Evolutionary conservation across 441 rosid genomes (phyloP).

Genomic region (Gossypium gossypioides): DNA sequence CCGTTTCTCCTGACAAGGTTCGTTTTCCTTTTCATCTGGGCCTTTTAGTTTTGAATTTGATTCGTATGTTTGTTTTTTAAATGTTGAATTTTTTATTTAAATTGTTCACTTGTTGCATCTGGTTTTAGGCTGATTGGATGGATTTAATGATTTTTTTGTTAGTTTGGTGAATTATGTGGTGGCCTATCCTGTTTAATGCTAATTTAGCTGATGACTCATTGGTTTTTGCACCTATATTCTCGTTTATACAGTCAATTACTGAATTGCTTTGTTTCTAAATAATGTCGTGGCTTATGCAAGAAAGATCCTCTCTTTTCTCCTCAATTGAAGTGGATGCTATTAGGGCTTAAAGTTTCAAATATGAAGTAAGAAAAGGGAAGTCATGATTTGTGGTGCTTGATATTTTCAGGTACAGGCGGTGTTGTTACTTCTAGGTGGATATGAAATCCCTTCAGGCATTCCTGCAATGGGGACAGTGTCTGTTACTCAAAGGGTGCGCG

Average conservation of each 20-base stretch:
- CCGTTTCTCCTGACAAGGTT: constrained; percentile 26
- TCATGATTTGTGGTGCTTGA: neutral
- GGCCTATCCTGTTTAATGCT: neutral
- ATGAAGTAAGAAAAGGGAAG: neutral
- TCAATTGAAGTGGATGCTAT: neutral
- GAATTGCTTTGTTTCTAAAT: neutral
- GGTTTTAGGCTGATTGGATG: neutral
- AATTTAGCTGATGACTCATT: constrained; percentile 15
- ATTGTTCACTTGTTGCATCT: neutral
- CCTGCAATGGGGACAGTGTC: constrained; percentile 20
- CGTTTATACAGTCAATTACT: neutral
- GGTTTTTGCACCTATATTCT: neutral
- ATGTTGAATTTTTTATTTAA: neutral
- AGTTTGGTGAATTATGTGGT: neutral
- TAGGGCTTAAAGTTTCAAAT: neutral
- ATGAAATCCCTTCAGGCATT: constrained; percentile 21
- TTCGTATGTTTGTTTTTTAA: neutral
- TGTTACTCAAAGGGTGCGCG: constrained; percentile 14
- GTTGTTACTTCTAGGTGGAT: constrained; percentile 23
- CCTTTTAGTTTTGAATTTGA: neutral
- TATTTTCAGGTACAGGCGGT: constrained; percentile 24
- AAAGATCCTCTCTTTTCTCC: too few relatives aligned
- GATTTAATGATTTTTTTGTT: neutral
- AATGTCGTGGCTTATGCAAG: neutral
- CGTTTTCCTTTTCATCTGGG: neutral